These are phyloP conservation scores for Chlorella sp. DNA, from an alignment of 139 green algal genomes.

Conservation along the genomic window DNA sequence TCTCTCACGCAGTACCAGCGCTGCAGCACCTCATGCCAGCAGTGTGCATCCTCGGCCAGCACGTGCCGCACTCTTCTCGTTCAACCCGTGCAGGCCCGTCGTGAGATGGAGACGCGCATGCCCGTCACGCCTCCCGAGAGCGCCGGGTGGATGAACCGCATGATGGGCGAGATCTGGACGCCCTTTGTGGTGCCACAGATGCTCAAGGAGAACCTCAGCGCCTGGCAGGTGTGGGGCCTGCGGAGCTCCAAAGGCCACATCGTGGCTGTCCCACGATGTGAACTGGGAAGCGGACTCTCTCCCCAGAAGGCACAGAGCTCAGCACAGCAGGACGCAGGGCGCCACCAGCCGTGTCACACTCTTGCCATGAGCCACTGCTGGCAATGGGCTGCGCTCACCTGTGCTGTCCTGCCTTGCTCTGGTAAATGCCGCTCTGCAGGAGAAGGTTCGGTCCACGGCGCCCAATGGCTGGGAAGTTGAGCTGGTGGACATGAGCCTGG, in stretches of 20 bases:
- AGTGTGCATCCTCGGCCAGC: no score
- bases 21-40: no score
- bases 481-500: constrained; percentile 33
- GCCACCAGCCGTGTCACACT: background rate
- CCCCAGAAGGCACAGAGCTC: background rate
- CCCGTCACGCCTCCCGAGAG: constrained; percentile 31
- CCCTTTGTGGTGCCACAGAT: constrained; percentile 33
- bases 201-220: constrained; percentile 35
- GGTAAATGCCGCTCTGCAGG: constrained; percentile 9
- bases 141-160: constrained; percentile 29
- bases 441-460: constrained; percentile 24
- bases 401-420: background rate
- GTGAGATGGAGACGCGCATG: background rate
- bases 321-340: background rate
- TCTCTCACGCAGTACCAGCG: no score
- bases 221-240: constrained; percentile 37
- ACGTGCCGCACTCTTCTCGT: no score
- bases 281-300: background rate
- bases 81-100: no score
- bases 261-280: no score
- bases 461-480: constrained; percentile 38
- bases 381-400: background rate
- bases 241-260: no score
- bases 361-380: background rate
- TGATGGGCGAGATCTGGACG: constrained; percentile 30